phyloP scores from a whole-genome alignment of 2,329 filamentous ascomycete species.

The Xylariaceae sp. region DNA sequence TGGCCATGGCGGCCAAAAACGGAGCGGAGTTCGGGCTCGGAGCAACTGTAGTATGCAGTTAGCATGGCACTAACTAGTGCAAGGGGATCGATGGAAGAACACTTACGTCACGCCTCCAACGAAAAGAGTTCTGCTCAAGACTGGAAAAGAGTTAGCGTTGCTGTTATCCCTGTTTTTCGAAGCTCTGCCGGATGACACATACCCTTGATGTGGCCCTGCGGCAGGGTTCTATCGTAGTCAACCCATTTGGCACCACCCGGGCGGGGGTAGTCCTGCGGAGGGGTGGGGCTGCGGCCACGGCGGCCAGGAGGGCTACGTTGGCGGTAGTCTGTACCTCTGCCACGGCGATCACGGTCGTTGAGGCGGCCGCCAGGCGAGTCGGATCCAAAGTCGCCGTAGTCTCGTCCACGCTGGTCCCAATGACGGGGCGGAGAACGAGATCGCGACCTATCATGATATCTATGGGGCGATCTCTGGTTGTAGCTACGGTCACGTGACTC shows the following conservation, averaged over 20 bases:
- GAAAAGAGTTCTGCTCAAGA: conserved; percentile 90
- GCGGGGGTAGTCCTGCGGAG: conserved; percentile 37
- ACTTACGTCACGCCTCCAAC: conserved; percentile 90
- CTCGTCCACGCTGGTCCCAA: conserved; percentile 60
- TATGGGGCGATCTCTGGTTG: conserved; percentile 59
- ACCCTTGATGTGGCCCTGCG: conserved; percentile 73
- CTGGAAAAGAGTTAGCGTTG: conserved; percentile 36
- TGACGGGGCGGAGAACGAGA: conserved; percentile 74
- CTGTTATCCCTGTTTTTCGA: background rate
- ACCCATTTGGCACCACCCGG: conserved; percentile 59
- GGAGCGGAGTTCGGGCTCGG: conserved; percentile 73
- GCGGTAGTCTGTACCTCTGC: conserved; percentile 66
- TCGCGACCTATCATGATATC: conserved; percentile 60
- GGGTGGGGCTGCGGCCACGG: conserved; percentile 59
- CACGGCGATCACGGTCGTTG: conserved; percentile 51
- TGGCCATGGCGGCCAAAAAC: conserved; percentile 78
- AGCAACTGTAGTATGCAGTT: conserved; percentile 45
- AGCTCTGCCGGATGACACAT: conserved; percentile 17
- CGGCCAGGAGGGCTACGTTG: conserved; percentile 77
- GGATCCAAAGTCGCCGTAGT: conserved; percentile 68
- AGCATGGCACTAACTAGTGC: conserved; percentile 27
- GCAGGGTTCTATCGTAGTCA: conserved; percentile 69
- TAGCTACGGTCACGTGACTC: conserved; percentile 54
- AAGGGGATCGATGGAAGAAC: conserved; percentile 2
- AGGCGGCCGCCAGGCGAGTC: conserved; percentile 58